Base-by-base conservation (phyloP, 2,329 filamentous ascomycete genomes). In the Cyclaneusma minus region DNA sequence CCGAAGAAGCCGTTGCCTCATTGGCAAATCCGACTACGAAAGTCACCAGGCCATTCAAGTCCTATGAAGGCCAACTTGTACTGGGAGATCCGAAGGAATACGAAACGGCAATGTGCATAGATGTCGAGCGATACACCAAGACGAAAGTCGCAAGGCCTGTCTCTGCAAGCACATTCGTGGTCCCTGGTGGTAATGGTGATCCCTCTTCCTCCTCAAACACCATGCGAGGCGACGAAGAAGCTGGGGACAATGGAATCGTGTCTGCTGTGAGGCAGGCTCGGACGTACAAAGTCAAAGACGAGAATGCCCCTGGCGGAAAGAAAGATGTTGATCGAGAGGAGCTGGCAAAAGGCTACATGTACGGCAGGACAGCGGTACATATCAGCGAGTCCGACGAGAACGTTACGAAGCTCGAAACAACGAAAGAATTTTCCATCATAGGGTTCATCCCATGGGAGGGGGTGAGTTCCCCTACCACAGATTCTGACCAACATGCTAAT, bases 301-400 rank as follows among this genome's bases (percentile, higher is more conserved):
- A 76, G 4, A 58, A 66, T 20, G 73, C 72, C 1, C 72, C 77
- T 0, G 83, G 81, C 10, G 79, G 80, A 8, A 92, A 87, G 52
- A 65, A 64, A 28, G 82, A 93, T 28, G 73, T 98, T 14, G 70
- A 79, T 15, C 71, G 72, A 31, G 84, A 92, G 9, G 69, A 82
- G 10, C 62, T 98, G 19, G 82, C 82, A n/a, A 92, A 84, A 48
- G 89, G 89, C 0, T 98, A 87, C 43, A 75, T 83, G 43, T 98
- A 98, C 47, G 89, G 89, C 23, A 68, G 84, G 30, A 94, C 87
- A 1, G 83, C 81, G 3, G 87, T 98, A 2, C 75, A 79, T 38
- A 93, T 98, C 38, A 81, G 71, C 37, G 75, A 85, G 39, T 78
- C 78, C 1, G 87, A 98, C 41, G 67, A 77, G 47, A 83, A 85